Conservation (phyloP, 2,329 filamentous ascomycete species). For the Amauroascus verrucosus region DNA sequence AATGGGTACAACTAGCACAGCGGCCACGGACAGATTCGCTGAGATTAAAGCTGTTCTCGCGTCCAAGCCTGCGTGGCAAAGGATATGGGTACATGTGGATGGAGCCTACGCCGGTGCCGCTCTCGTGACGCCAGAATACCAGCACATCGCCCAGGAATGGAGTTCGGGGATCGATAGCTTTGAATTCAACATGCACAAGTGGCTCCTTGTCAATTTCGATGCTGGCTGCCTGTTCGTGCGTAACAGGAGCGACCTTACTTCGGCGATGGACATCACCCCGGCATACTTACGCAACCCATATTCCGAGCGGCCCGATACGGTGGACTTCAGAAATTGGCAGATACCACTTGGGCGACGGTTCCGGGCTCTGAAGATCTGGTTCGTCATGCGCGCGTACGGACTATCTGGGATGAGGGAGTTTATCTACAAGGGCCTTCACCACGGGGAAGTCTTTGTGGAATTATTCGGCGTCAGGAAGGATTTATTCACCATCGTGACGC, state of each 20-base stretch:
- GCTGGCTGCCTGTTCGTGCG: constrained; percentile 70
- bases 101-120: constrained; percentile 85
- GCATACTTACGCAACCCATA: constrained; percentile 74
- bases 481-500: constrained; percentile 64
- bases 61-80: constrained; percentile 39
- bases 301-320: constrained; percentile 73
- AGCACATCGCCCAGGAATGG: constrained; percentile 54
- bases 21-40: constrained; percentile 71
- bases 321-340: constrained; percentile 95
- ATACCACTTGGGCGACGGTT: constrained; percentile 86
- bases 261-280: constrained; percentile 67
- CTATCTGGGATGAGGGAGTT: constrained; percentile 63
- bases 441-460: constrained; percentile 60
- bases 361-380: constrained; percentile 87
- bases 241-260: constrained; percentile 63
- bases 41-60: constrained; percentile 51
- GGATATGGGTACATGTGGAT: constrained; percentile 86
- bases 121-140: constrained; percentile 70
- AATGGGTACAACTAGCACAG: constrained; percentile 78
- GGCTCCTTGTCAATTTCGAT: constrained; percentile 91
- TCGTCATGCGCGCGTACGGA: constrained; percentile 76
- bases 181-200: constrained; percentile 96
- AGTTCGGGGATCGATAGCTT: constrained; percentile 65
- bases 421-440: constrained; percentile 55
- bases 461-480: constrained; percentile 52